Conservation (phyloP, 2,329 filamentous ascomycete species). For the Annulohypoxylon truncatum region DNA sequence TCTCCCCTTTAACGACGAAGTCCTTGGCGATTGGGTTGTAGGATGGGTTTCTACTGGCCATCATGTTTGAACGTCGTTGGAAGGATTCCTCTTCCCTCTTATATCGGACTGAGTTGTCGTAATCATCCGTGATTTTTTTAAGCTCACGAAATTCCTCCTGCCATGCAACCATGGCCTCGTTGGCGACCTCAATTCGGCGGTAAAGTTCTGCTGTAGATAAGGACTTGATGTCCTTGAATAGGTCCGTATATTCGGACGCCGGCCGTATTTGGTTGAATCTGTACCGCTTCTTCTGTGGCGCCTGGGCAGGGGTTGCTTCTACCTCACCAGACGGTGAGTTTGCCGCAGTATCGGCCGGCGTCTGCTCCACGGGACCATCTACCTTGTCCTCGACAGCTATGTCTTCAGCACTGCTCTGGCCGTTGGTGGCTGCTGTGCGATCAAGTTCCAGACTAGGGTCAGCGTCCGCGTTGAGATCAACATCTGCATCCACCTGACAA, state of each 20-base stretch:
- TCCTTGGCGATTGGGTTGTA: slow-evolving; percentile 62
- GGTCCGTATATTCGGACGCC: slow-evolving; percentile 60
- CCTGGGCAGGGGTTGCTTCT: slow-evolving; percentile 23
- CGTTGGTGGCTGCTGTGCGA: slow-evolving; percentile 30
- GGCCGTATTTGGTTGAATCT: slow-evolving; percentile 64
- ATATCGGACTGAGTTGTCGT: slow-evolving; percentile 67
- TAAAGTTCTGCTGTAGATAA: slow-evolving; percentile 61
- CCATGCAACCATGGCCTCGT: slow-evolving; percentile 61
- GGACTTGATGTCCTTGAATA: slow-evolving; percentile 63
- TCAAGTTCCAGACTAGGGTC: slow-evolving; percentile 10
- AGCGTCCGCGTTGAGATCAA: slow-evolving; percentile 7
- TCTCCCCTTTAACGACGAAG: slow-evolving; percentile 66
- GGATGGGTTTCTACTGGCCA: slow-evolving; percentile 55
- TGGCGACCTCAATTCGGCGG: slow-evolving; percentile 57
- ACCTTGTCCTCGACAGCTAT: slow-evolving; percentile 43
- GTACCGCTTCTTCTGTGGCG: slow-evolving; percentile 51
- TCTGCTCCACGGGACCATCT: slow-evolving; percentile 47
- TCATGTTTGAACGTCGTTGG: slow-evolving; percentile 58
- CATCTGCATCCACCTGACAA: slow-evolving; percentile 43
- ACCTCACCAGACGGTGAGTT: slow-evolving; percentile 52
- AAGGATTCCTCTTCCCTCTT: slow-evolving; percentile 56
- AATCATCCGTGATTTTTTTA: slow-evolving; percentile 65
- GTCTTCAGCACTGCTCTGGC: slow-evolving; percentile 31
- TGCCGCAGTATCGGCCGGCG: slow-evolving; percentile 53
- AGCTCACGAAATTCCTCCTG: slow-evolving; percentile 66